A percentile compares a stretch with the other conserved stretches of the same genome.
Conservation (phyloP, 148 eudicot species). For the Vaccinium corymbosum region DNA sequence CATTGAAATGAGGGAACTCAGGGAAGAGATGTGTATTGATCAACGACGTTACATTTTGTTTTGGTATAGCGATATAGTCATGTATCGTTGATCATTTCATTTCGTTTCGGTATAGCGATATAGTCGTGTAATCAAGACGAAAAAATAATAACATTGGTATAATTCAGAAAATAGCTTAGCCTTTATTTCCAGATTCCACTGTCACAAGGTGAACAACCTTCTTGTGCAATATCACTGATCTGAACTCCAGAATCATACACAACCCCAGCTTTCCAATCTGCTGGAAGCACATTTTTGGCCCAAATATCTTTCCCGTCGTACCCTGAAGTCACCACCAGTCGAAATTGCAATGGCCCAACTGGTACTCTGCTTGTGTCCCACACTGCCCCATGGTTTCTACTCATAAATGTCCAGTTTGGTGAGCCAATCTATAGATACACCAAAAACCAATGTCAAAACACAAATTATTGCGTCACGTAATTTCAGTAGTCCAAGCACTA, state of each 20-base stretch:
- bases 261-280: slow-evolving; percentile 43
- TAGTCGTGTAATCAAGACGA: background rate
- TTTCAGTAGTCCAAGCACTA: no score
- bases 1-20: background rate
- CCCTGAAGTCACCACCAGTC: slow-evolving; percentile 61
- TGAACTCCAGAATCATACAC: slow-evolving; percentile 37
- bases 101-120: background rate
- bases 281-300: slow-evolving; percentile 62
- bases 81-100: background rate
- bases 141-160: background rate
- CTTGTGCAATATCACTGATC: slow-evolving; percentile 49
- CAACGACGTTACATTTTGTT: background rate
- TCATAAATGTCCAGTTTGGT: slow-evolving; percentile 53
- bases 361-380: slow-evolving; percentile 71
- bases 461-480: no score
- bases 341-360: slow-evolving; percentile 55
- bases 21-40: background rate
- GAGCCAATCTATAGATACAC: slow-evolving; percentile 43
- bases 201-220: slow-evolving; percentile 62
- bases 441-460: background rate
- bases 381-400: slow-evolving; percentile 60
- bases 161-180: slow-evolving; percentile 11
- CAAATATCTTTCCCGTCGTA: slow-evolving; percentile 59
- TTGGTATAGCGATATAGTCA: background rate
- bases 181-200: slow-evolving; percentile 27